These are phyloP conservation scores for Escovopsis weberi DNA, from an alignment of 2,329 filamentous ascomycete species.

Conservation along the genomic window DNA sequence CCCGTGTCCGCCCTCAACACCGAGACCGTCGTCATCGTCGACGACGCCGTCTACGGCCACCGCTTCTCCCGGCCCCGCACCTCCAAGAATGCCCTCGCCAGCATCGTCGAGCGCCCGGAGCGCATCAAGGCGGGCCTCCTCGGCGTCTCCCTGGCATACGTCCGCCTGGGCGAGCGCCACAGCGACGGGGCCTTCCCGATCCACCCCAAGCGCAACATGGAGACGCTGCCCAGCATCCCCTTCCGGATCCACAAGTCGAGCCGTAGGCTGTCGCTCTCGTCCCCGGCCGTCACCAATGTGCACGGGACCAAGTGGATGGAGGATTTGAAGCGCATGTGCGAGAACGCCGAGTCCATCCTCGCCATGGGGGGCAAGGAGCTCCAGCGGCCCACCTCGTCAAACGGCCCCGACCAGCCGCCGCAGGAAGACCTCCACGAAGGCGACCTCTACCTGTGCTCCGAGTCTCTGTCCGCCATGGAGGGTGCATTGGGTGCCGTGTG, in stretches of 20 bases:
- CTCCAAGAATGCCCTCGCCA: slow-evolving; percentile 52
- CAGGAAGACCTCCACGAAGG: slow-evolving; percentile 62
- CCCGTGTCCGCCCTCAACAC: slow-evolving; percentile 24
- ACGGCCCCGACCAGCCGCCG: slow-evolving; percentile 27
- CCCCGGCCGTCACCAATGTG: slow-evolving; percentile 72
- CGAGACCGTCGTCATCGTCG: slow-evolving; percentile 69
- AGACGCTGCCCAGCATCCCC: slow-evolving; percentile 45
- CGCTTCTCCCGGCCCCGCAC: slow-evolving; percentile 74
- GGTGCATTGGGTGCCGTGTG: slow-evolving; percentile 85
- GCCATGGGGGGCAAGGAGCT: slow-evolving; percentile 67
- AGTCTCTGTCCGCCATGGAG: slow-evolving; percentile 77
- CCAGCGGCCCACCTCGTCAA: slow-evolving; percentile 48
- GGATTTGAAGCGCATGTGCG: slow-evolving; percentile 74
- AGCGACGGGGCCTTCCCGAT: slow-evolving; percentile 54
- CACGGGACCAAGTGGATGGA: slow-evolving; percentile 91
- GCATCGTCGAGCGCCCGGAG: slow-evolving; percentile 89
- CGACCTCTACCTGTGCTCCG: slow-evolving; percentile 78
- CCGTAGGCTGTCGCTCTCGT: slow-evolving; percentile 55
- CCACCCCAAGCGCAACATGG: slow-evolving; percentile 44
- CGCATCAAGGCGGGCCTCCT: slow-evolving; percentile 71
- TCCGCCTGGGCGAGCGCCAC: slow-evolving; percentile 74
- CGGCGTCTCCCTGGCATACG: slow-evolving; percentile 76
- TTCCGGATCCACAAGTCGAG: slow-evolving; percentile 77
- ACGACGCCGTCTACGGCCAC: slow-evolving; percentile 92
- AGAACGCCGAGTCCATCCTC: slow-evolving; percentile 62